Base-by-base conservation (phyloP, 805 yeast genomes). In the Candida germanica region DNA sequence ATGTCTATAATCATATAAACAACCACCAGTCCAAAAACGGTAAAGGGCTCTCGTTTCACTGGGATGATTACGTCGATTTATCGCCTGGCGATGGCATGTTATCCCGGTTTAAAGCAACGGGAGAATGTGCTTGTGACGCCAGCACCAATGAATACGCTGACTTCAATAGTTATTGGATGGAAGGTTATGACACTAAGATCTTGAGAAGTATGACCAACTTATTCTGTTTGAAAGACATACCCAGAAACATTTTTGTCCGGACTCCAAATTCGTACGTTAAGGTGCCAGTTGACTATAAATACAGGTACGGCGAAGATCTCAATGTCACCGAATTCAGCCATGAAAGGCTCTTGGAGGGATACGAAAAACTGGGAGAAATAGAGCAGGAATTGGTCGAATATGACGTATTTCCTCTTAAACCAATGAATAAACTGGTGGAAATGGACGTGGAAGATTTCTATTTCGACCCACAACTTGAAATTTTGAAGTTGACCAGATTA, bases 31-130 rank as follows among this genome's bases (percentile, higher is more conserved):
- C 13, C 11, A 18, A 17, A 12, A 28, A 22, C 11, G 17, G 12
- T 4, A 26, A 16, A 3, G 15, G 12, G 10, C 10, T 13, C 13
- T 28, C 20, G 39, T 63, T 63, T 47, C 69, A 64, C 45, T 64
- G 69, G 69, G 69, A 64, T 39, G 66, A 64, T 42, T 63, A 66
- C 64, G 50, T 59, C 15, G 69, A 61, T 36, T 38, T 56, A 22
- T 38, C 42, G 11, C 54, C 59, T 5, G 66, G 49, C 0, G 39
- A 56, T 31, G 10, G 38, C 9, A 26, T 54, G 3, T 38, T 64
- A 12, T 41, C 43, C 14, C 23, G 35, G 9, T 50, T 43, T 21
- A 43, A 59, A 18, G 26, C 29, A 6, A 19, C 31, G 3, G 35
- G 31, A 25, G 46, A 43, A 4, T 65, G 64, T 3, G 9, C 31